Base-by-base conservation (phyloP, 2,329 filamentous ascomycete genomes). In the Emydomyces testavorans region DNA sequence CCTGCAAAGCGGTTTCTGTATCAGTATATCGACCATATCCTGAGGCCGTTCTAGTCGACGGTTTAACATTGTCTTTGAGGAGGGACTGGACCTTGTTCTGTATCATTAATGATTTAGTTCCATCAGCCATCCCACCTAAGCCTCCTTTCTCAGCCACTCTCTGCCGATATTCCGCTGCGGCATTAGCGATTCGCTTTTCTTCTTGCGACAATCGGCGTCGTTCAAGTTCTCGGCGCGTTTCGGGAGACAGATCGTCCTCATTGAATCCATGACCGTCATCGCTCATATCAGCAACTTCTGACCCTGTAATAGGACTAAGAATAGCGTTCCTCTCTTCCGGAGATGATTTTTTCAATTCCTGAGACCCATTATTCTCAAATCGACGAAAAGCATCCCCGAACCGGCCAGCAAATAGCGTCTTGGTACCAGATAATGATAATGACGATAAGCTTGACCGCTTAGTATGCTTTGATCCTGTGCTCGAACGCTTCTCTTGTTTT, bases 331-430 rank as follows among this genome's bases (percentile, higher is more conserved):
- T 58, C 29, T 67, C 65, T 38, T 71, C 70, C 1, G 67, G 56
- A 65, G 73, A 65, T 64, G 71, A 51, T 28, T 54, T 56, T 28
- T 37, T 46, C 15, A 38, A 40, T n/a, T 55, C 53, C 13, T 55
- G 52, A 73, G 21, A 71, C n/a, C 53, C 59, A 51, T 64, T 65
- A 50, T 71, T 76, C 63, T 98, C 92, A 56, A 96, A 96, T 4
- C 84, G 78, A 60, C 90, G 87, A 68, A 96, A 95, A 2, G 90
- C 89, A 58, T 95, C 89, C 0, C 89, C 87, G 62, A 96, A 95
- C 56, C 83, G 87, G 20, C 88, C 85, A 4, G 81, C 82, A n/a
- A 95, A 72, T 31, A 94, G 79, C 49, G 79, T 85, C 65, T 92
- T 94, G 21, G 83, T 84, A 32, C 79, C 80, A 5, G 83, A 79